Evolutionary conservation across 2,329 filamentous ascomycete genomes (phyloP), one percentile per base, ranked within the genome.

Genomic region (Aspergillus hiratsukae): DNA sequence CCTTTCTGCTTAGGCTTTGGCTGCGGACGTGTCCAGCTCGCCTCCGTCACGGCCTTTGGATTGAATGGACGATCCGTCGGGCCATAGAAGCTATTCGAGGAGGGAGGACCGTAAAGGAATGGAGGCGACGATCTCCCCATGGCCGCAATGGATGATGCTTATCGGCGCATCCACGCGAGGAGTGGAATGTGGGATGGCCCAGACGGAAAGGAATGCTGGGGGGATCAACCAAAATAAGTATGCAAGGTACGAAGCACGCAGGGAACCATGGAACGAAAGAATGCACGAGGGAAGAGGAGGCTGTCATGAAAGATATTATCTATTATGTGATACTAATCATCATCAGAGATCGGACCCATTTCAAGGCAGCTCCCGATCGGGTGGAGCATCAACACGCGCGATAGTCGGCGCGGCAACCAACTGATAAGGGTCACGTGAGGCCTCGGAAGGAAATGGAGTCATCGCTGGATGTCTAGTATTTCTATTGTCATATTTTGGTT

Each of bases 1-100:
- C 91, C 91, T 53, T 89, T 80, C 48, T 81, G 82, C 79, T 88
- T 87, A 45, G 83, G 80, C 67, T 81, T 86, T 27, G 76, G 79
- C 43, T 73, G 70, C 53, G 84, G 83, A 11, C 84, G 82, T 67
- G 85, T 78, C 79, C 84, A 89, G 75, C 89, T 93, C 60, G 90
- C 88, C 69, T 91, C 83, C 23, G 91, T 92, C 50, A 91, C 83
- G 58, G 89, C 88, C 73, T 92, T 95, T 50, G 93, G 92, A 67
- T 97, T 91, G 74, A 95, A 96, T n/a, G 76, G 67, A 67, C 77
- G 72, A 72, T 76, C 70, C 76, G 81, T 79, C 64, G 71, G 75
- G 51, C 71, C 74, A 61, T 81, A 81, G 64, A 81, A 81, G 49
- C 79, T 76, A 69, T 84, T 80, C 65, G 79, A 66, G 64, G 74